Evolutionary conservation across 345 rosid genomes (phyloP).

Genomic region (Ceriops tagal): DNA sequence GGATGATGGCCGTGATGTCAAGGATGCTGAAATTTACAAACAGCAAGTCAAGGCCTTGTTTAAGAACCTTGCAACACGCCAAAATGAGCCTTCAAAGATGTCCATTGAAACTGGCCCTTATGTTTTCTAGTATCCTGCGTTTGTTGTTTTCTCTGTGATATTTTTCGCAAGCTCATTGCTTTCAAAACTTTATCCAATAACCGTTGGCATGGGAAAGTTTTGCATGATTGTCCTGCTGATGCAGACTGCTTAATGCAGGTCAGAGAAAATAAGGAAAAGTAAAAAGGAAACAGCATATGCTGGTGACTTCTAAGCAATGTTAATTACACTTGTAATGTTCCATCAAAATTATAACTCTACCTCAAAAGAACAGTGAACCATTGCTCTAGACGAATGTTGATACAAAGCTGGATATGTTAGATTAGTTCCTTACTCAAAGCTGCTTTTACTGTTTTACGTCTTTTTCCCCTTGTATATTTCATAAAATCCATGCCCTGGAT

Average conservation of each 20-base stretch:
- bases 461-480: background rate
- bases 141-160: background rate
- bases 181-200: no score
- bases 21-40: conserved; percentile 88
- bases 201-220: no score
- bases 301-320: no score
- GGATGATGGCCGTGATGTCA: conserved; percentile 91
- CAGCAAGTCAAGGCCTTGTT: conserved; percentile 95
- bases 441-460: background rate
- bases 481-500: background rate
- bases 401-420: background rate
- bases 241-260: no score
- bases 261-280: no score
- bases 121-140: conserved; percentile 86
- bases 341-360: no score
- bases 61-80: conserved; percentile 89
- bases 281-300: no score
- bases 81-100: conserved; percentile 92
- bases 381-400: background rate
- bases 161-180: no score
- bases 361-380: background rate
- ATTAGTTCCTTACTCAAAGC: background rate
- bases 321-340: no score
- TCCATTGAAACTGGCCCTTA: conserved; percentile 89
- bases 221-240: no score